phyloP scores from a whole-genome alignment of 306 rosid species.

The Biancaea sappan region DNA sequence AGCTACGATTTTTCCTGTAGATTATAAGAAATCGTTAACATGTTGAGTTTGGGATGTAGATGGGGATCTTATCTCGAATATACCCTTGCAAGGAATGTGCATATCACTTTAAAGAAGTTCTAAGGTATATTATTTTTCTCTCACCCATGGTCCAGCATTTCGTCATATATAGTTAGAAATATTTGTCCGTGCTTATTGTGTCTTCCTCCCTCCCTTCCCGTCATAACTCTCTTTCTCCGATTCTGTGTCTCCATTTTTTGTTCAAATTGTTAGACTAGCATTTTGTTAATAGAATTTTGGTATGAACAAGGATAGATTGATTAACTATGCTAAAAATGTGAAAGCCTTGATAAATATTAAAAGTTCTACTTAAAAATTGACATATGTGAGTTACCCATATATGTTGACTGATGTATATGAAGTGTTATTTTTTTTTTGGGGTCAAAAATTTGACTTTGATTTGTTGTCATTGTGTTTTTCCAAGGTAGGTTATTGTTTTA shows the following conservation, averaged over 20 bases:
- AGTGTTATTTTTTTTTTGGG: neutral
- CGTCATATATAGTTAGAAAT: conserved; percentile 1
- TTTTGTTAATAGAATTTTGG: no score
- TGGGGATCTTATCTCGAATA: conserved; percentile 74
- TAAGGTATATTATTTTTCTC: conserved; percentile 55
- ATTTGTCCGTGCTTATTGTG: conserved; percentile 20
- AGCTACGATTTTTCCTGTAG: neutral
- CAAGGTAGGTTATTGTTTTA: neutral
- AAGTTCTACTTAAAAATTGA: neutral
- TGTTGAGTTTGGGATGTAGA: conserved; percentile 48
- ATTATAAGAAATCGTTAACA: conserved; percentile 8
- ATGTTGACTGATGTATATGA: neutral
- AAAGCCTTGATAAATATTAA: neutral
- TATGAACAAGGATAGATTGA: neutral
- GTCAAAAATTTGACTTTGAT: neutral
- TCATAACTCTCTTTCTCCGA: neutral
- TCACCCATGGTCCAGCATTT: neutral
- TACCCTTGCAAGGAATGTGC: conserved; percentile 96
- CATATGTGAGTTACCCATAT: neutral
- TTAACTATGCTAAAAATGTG: neutral
- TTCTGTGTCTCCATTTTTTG: neutral
- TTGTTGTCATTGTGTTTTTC: neutral
- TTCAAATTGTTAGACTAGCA: neutral
- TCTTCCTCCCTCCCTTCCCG: neutral
- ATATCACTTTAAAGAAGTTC: conserved; percentile 83